Evolutionary conservation across 2,329 filamentous ascomycete species (phyloP).

Genomic region (Phoma sp.): DNA sequence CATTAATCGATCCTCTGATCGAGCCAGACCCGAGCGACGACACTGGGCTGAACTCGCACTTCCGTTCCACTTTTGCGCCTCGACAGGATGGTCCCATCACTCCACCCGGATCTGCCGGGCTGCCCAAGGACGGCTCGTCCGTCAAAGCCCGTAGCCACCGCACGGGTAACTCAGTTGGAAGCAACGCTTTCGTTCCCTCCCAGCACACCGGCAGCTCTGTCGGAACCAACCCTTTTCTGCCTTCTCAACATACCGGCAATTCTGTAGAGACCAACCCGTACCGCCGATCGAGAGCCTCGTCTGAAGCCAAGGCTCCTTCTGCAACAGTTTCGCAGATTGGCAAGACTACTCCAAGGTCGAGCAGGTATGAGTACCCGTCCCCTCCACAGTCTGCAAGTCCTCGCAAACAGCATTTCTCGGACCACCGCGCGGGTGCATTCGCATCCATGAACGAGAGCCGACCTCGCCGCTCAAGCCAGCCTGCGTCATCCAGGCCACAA

Average conservation of each 20-base stretch:
- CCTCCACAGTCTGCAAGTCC: constrained; percentile 65
- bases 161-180: constrained; percentile 34
- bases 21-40: constrained; percentile 73
- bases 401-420: constrained; percentile 49
- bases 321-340: constrained; percentile 25
- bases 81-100: constrained; percentile 36
- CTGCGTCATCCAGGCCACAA: constrained; percentile 32
- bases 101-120: constrained; percentile 41
- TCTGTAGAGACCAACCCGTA: constrained; percentile 56
- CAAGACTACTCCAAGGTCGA: constrained; percentile 29
- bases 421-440: constrained; percentile 43
- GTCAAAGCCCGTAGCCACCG: constrained; percentile 7
- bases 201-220: constrained; percentile 31
- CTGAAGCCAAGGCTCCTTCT: constrained; percentile 36
- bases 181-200: constrained; percentile 35
- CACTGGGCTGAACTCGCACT: constrained; percentile 69
- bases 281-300: constrained; percentile 45
- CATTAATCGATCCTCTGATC: constrained; percentile 73
- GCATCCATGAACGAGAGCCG: constrained; percentile 39
- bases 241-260: constrained; percentile 45
- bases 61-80: constrained; percentile 56
- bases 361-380: constrained; percentile 54
- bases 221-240: constrained; percentile 35
- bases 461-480: constrained; percentile 46
- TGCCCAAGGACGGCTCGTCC: constrained; percentile 24